These are phyloP conservation scores for Angomonas deanei DNA, from an alignment of 208 protist genomes.

Conservation along the genomic window DNA sequence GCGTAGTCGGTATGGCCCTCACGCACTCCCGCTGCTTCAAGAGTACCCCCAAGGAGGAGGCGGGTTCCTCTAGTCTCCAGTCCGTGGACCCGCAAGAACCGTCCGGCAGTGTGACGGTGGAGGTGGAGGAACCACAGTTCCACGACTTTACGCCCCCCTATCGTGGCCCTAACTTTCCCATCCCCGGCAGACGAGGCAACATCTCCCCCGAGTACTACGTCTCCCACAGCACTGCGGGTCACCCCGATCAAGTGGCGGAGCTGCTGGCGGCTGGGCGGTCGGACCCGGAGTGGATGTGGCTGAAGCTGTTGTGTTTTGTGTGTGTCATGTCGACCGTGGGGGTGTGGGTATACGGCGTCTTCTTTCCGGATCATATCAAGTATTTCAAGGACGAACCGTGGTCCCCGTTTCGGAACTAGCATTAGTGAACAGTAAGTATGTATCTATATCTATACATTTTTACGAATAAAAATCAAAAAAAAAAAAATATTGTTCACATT, in stretches of 20 bases:
- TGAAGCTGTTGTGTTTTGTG: conserved; percentile 76
- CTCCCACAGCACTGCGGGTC: conserved; percentile 31
- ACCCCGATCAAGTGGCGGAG: conserved; percentile 58
- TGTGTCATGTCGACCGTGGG: conserved; percentile 68
- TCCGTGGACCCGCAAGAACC: neutral
- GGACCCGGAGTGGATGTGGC: conserved; percentile 83
- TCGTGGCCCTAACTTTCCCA: conserved; percentile 21
- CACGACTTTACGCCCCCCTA: neutral
- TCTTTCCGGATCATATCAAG: conserved; percentile 73
- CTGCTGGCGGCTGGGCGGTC: conserved; percentile 32
- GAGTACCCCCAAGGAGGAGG: neutral
- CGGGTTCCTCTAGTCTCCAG: neutral
- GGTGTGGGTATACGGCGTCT: conserved; percentile 57
- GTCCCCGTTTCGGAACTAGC: conserved; percentile 43
- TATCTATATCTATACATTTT: neutral
- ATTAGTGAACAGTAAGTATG: neutral
- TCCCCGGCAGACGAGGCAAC: conserved; percentile 39
- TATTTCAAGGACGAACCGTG: conserved; percentile 87
- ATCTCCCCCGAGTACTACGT: conserved; percentile 53
- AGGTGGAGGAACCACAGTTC: neutral
- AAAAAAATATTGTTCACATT: neutral
- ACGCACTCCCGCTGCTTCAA: neutral
- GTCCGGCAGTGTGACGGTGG: neutral
- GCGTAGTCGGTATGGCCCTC: neutral
- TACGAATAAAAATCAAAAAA: neutral